phyloP scores from a whole-genome alignment of 75 land plant species.

The Sequoiadendron giganteum region DNA sequence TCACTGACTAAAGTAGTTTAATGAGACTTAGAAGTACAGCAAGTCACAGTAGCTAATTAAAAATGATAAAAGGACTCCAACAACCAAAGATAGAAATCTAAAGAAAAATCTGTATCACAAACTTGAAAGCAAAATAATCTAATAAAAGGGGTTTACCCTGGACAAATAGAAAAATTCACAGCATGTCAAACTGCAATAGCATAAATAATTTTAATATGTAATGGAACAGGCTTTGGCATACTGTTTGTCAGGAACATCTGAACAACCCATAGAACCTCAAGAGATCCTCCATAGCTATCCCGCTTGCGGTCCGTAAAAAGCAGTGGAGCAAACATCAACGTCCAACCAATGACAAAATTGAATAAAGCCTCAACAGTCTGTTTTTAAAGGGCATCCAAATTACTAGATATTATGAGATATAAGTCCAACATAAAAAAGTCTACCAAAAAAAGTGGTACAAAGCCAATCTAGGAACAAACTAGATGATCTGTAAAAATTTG shows the following conservation, averaged over 20 bases:
- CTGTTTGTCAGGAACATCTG: conserved; percentile 98
- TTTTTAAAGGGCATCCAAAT: not conserved
- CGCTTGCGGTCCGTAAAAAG: conserved; percentile 70
- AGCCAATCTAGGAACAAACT: not conserved
- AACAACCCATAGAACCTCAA: conserved; percentile 76
- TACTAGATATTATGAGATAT: not conserved
- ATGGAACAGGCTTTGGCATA: conserved; percentile 31
- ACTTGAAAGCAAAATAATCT: not conserved
- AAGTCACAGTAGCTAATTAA: not conserved
- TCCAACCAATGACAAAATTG: conserved; percentile 96
- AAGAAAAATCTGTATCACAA: not conserved
- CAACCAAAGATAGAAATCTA: not conserved
- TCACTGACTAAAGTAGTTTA: not conserved
- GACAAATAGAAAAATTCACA: not conserved
- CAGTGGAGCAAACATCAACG: conserved; percentile 92
- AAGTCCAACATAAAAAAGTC: not conserved
- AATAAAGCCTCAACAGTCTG: conserved; percentile 90
- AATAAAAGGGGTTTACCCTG: not conserved
- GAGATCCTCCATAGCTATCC: conserved; percentile 73
- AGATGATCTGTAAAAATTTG: not conserved
- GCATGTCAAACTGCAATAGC: conserved; percentile 5
- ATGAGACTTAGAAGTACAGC: not conserved
- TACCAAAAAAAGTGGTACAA: not conserved
- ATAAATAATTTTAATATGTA: not conserved
- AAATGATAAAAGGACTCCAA: not conserved